Base-by-base conservation (phyloP, 2,329 filamentous ascomycete genomes). In the Herpotrichia juniperi region DNA sequence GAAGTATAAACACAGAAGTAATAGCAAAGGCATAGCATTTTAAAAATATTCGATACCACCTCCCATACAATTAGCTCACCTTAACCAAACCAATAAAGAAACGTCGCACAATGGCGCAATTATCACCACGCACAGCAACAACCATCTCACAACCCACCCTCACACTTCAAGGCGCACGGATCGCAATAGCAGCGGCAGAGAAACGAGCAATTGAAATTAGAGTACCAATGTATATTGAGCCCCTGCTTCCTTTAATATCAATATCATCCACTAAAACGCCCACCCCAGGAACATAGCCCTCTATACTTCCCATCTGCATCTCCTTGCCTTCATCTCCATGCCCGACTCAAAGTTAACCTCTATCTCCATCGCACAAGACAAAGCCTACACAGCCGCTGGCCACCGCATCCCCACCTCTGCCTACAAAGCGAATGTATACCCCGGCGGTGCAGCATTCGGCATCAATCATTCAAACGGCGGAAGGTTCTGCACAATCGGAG, bases 321-420 rank as follows among this genome's bases (percentile, higher is more conserved):
- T 80, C 32, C 67, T 79, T 21, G 64, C 71, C 62, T 79, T 79
- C 67, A 66, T 62, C 32, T 75, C 76, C 62, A 79, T 79, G 76
- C 74, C 76, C 56, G 70, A 66, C 51, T 75, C 76, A 30, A 79
- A 78, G 55, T 65, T 78, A 25, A 79, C 76, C 16, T 74, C 81
- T 3, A 81, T 86, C 56, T 82, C 83, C 67, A 80, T 87, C 62
- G 80, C 83, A 1, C 86, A 89, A 4, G 84, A 87, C 43, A 81
- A 83, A 65, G 81, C 81, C 26, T 82, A 80, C 62, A 83, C 81
- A 4, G 81, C 81, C 9, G 79, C 81, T 1, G 80, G 80, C 19
- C 81, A 83, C 66, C 72, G 76, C 17, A 67, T 77, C 2, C 79
- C 79, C 0, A 83, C 81, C 1, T 76, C 79, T 8, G 72, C 71